These are phyloP conservation scores for Isabelozyma heimii DNA, from an alignment of 805 yeast species.

Conservation along the genomic window DNA sequence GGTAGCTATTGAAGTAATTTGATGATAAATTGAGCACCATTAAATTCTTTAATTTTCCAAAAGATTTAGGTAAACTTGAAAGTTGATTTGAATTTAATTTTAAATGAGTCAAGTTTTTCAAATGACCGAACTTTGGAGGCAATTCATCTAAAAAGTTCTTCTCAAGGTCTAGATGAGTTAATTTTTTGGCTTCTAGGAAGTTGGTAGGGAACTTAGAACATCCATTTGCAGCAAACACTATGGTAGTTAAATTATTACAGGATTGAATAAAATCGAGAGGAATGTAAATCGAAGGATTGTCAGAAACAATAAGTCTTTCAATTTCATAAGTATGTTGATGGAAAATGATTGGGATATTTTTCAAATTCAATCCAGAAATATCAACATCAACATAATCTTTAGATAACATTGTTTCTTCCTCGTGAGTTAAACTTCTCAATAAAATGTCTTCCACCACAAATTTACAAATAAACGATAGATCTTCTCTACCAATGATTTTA, in stretches of 20 bases:
- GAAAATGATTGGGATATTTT: conserved; percentile 80
- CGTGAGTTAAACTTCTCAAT: conserved; percentile 59
- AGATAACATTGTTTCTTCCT: conserved; percentile 64
- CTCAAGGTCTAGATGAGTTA: conserved; percentile 69
- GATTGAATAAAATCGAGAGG: conserved; percentile 86
- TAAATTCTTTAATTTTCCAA: conserved; percentile 53
- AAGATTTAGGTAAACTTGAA: conserved; percentile 56
- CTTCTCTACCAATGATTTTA: conserved; percentile 79
- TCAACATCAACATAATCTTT: conserved; percentile 72
- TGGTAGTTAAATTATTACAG: conserved; percentile 64
- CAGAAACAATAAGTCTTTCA: conserved; percentile 75
- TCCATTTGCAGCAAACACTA: conserved; percentile 71
- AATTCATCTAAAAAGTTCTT: conserved; percentile 70
- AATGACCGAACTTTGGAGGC: conserved; percentile 53
- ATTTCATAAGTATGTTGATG: conserved; percentile 80
- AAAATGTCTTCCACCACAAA: conserved; percentile 68
- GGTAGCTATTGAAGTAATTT: conserved; percentile 61
- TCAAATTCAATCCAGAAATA: conserved; percentile 68
- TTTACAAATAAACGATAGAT: conserved; percentile 76
- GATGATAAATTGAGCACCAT: conserved; percentile 73
- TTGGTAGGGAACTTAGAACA: conserved; percentile 72
- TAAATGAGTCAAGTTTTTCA: conserved; percentile 54
- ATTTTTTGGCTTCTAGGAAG: conserved; percentile 63
- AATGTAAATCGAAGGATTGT: conserved; percentile 80
- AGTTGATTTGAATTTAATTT: conserved; percentile 77